phyloP scores from a whole-genome alignment of 2,329 filamentous ascomycete genomes.

The Colletotrichum gloeosporioides region DNA sequence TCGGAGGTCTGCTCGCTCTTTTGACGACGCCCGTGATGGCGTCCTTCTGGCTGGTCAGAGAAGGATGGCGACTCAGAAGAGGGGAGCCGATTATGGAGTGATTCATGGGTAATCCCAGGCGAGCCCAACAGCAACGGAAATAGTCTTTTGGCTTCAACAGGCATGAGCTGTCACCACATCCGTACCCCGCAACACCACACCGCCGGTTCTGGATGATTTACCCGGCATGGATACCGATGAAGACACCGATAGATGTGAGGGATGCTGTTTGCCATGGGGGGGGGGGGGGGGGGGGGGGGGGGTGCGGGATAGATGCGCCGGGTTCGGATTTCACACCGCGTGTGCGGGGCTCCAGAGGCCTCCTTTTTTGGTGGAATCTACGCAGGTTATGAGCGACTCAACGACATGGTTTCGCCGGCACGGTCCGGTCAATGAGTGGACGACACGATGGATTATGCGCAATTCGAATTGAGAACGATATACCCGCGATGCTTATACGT shows the following conservation, averaged over 20 bases:
- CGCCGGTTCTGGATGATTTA: not conserved
- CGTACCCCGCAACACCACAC: not conserved
- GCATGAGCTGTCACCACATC: not conserved
- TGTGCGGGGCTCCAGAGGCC: not conserved
- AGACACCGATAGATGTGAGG: not conserved
- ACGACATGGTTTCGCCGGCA: not conserved
- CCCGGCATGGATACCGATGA: not conserved
- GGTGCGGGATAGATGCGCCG: not conserved
- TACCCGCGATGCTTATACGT: not conserved
- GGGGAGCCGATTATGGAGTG: not conserved
- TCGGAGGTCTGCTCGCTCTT: slow-evolving; percentile 51
- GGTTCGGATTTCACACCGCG: not conserved
- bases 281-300: not conserved
- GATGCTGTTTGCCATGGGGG: not conserved
- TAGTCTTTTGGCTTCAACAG: not conserved
- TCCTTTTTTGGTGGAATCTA: not conserved
- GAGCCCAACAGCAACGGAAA: not conserved
- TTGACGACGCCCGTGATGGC: slow-evolving; percentile 54
- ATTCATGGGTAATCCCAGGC: not conserved
- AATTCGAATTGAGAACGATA: not conserved
- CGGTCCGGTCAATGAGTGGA: not conserved
- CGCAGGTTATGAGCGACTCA: not conserved
- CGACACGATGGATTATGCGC: not conserved
- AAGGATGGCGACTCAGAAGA: slow-evolving; percentile 46
- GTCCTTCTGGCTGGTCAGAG: slow-evolving; percentile 55